Conservation (phyloP, 2,329 filamentous ascomycete genomes). For the Metarhizium guizhouense region DNA sequence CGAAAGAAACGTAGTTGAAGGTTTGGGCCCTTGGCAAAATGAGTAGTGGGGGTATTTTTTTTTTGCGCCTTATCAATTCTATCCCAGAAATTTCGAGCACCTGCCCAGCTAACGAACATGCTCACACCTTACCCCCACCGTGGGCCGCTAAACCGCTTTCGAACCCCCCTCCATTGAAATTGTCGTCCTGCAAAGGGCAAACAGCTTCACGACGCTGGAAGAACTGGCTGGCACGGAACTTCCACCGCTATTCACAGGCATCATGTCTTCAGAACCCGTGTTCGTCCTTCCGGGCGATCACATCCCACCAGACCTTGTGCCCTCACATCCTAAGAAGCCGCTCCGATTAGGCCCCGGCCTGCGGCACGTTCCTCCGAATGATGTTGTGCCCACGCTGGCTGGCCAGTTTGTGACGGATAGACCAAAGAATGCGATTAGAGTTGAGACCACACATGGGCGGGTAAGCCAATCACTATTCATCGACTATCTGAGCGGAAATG, state of each 20-base stretch:
- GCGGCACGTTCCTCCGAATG: conserved; percentile 69
- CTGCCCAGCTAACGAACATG: no score
- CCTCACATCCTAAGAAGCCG: conserved; percentile 57
- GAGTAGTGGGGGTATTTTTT: conserved; percentile 8
- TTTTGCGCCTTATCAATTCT: not conserved
- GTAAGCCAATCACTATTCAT: conserved; percentile 30
- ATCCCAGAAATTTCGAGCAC: no score
- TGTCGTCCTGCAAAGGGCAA: not conserved
- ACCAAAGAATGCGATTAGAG: conserved; percentile 69
- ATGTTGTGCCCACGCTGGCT: conserved; percentile 59
- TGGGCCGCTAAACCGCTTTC: not conserved
- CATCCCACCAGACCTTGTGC: conserved; percentile 57
- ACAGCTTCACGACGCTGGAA: no score
- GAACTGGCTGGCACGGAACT: no score
- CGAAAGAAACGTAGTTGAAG: not conserved
- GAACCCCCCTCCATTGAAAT: conserved; percentile 2
- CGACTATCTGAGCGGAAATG: not conserved
- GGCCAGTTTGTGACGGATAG: conserved; percentile 59
- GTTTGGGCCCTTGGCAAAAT: not conserved
- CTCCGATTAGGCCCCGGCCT: conserved; percentile 79
- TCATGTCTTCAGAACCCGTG: conserved; percentile 47
- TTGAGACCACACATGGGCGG: conserved; percentile 62
- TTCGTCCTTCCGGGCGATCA: conserved; percentile 77
- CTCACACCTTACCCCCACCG: not conserved
- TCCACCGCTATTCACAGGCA: no score